phyloP scores from a whole-genome alignment of 2,329 filamentous ascomycete genomes.

The Monosporascus cannonballus region DNA sequence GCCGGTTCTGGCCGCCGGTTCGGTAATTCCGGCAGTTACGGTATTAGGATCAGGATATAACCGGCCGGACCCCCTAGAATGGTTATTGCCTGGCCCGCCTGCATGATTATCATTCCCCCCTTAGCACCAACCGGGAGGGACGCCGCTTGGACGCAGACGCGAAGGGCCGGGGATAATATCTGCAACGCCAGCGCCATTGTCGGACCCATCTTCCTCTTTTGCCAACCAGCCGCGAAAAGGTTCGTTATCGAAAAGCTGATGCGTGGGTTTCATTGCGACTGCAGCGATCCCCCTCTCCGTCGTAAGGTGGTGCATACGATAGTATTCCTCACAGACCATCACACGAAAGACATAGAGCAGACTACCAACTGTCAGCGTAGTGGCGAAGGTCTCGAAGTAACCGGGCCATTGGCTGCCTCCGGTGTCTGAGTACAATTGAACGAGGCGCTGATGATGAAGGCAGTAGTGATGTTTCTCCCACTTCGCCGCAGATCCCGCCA shows the following conservation, averaged over 20 bases:
- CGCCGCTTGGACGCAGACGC: constrained; percentile 55
- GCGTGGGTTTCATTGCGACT: constrained; percentile 50
- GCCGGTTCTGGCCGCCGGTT: constrained; percentile 50
- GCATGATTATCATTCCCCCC: constrained; percentile 58
- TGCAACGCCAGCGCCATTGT: constrained; percentile 55
- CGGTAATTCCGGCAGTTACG: constrained; percentile 58
- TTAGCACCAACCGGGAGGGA: constrained; percentile 54
- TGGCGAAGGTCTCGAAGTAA: background rate
- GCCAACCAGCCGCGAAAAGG: constrained; percentile 60
- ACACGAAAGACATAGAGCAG: constrained; percentile 60
- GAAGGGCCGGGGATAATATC: constrained; percentile 57
- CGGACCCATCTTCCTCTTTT: constrained; percentile 58
- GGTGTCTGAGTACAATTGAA: constrained; percentile 19
- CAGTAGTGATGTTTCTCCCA: no score
- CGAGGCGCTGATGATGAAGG: constrained; percentile 16
- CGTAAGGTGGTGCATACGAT: constrained; percentile 47
- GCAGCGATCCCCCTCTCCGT: constrained; percentile 47
- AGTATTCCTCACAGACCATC: constrained; percentile 66
- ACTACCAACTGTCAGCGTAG: constrained; percentile 14
- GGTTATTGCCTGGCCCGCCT: constrained; percentile 61
- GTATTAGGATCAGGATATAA: constrained; percentile 61
- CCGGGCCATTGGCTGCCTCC: constrained; percentile 5
- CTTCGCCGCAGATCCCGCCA: no score
- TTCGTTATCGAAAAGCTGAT: constrained; percentile 62
- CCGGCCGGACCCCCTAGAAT: constrained; percentile 61